Base-by-base conservation (phyloP, 2,329 filamentous ascomycete genomes). In the Ceratocystis harringtonii region DNA sequence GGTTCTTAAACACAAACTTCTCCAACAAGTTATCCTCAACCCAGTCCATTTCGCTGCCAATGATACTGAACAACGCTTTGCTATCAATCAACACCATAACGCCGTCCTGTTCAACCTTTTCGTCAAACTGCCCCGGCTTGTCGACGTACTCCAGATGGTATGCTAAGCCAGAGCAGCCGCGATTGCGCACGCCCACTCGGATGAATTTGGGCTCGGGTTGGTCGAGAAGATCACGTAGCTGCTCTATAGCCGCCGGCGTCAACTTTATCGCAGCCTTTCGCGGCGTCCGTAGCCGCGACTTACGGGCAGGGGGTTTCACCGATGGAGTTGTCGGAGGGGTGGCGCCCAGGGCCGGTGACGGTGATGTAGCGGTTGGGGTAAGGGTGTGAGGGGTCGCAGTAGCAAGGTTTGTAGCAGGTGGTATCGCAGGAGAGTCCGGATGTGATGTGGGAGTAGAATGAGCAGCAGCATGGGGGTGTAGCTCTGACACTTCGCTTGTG, bases 41-140 rank as follows among this genome's bases (percentile, higher is more conserved):
- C 92, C 92, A 99, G 73, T 99, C 94, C 94, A 99, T 99, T 77
- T 97, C 92, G 73, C 89, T 96, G 4, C 94, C 94, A 71, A 99
- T 96, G 64, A 99, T 97, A 75, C 92, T 97, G 74, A 99, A 92
- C 62, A 99, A 78, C 52, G 94, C 94, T 79, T 96, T 97, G 80
- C 90, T 95, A 75, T 99, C 94, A 66, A 99, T 94, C 74, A 97
- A 75, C 43, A 99, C 92, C 76, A 89, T 92, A 66, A 99, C 92
- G 0, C 92, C 94, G 72, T 97, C 94, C 74, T 99, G 94, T 73
- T 95, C 92, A 1, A 99, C 90, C 63, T 86, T 81, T 75, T 99
- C 94, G 71, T 99, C 94, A 71, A 97, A 92, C 45, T 83, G 79
- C 3, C 86, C 90, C 0, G 92, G 83, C 79, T 92, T 92, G 71